These are phyloP conservation scores for Didymellaceae sp. DNA, from an alignment of 2,329 filamentous ascomycete species.

Conservation along the genomic window DNA sequence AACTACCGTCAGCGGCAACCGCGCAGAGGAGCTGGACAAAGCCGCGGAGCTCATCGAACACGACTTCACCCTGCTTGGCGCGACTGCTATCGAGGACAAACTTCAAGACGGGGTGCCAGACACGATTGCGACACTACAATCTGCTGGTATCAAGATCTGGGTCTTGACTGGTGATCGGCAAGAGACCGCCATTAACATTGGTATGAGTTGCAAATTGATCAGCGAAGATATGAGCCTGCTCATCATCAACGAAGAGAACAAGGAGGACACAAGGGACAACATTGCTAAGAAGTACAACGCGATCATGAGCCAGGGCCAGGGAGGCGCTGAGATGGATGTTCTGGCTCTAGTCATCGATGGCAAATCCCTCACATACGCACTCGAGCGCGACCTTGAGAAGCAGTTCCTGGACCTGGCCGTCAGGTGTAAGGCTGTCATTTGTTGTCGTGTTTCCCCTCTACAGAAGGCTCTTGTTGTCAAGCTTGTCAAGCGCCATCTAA, in stretches of 20 bases:
- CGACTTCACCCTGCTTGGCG: slow-evolving; percentile 87
- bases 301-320: slow-evolving; percentile 80
- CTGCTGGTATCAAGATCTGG: slow-evolving; percentile 98
- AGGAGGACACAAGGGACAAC: slow-evolving; percentile 82
- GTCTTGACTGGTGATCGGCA: slow-evolving; percentile 96
- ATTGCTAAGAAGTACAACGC: slow-evolving; percentile 92
- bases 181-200: slow-evolving; percentile 99
- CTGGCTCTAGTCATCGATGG: slow-evolving; percentile 94
- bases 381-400: slow-evolving; percentile 94
- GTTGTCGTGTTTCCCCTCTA: slow-evolving; percentile 91
- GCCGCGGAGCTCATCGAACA: slow-evolving; percentile 94
- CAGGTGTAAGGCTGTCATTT: slow-evolving; percentile 98
- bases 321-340: slow-evolving; percentile 79
- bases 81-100: slow-evolving; percentile 96
- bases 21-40: slow-evolving; percentile 95
- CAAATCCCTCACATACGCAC: slow-evolving; percentile 88
- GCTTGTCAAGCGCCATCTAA: slow-evolving; percentile 92
- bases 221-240: slow-evolving; percentile 98
- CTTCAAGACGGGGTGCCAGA: slow-evolving; percentile 97
- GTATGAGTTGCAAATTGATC: slow-evolving; percentile 98
- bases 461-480: slow-evolving; percentile 98
- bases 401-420: slow-evolving; percentile 90
- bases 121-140: slow-evolving; percentile 95
- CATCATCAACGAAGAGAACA: slow-evolving; percentile 90
- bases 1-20: slow-evolving; percentile 89